Evolutionary conservation across 345 rosid species (phyloP), one percentile per base, ranked within the genome.

Genomic region (Geranium brycei): DNA sequence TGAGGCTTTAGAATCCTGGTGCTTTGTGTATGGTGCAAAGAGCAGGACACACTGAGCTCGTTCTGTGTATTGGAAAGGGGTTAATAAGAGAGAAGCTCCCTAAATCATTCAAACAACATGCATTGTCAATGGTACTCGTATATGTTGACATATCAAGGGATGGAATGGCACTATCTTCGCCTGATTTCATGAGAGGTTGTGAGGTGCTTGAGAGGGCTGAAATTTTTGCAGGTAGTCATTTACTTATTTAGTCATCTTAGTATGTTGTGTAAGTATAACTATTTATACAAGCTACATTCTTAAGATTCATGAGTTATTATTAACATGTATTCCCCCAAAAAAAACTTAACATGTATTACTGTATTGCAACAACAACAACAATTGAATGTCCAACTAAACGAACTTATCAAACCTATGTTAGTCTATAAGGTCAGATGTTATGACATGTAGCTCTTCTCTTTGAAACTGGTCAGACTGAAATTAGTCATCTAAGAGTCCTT

Each of bases 161-260:
- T 47, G 95, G 88, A 3, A 92, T 92, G 98, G 86, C 85, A 0
- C 77, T 83, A 81, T 74, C 67, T 67, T 93, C 88, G 0, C 97
- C 97, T 0, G 89, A 92, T 79, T 87, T 89, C 62, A 79, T 92
- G 8, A 62, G 76, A 6, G 93, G 95, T 5, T 87, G 91, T 70
- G 96, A 92, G 80, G 65, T 83, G 51, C 95, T 92, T 28, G 96
- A 85, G 80, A 81, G 85, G 71, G 97, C 95, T 92, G 80, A 87
- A 87, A 81, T 84, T 92, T 70, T 78, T 92, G 80, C 91, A 91
- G 91, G 98, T 91, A 69, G 17, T 57, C 38, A 31, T 30, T 64
- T 59, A 16, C 31, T 31, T 19, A 7, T 59, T 14, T 59, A 15
- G 32, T 59, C 13, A 18, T 15, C 61, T 18, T 19, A 31, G 11